Percentiles rank a stretch among this genome's conserved stretches.
These are phyloP conservation scores for Penicillium mononematosum DNA, from an alignment of 495 filamentous ascomycete species.

Conservation along the genomic window DNA sequence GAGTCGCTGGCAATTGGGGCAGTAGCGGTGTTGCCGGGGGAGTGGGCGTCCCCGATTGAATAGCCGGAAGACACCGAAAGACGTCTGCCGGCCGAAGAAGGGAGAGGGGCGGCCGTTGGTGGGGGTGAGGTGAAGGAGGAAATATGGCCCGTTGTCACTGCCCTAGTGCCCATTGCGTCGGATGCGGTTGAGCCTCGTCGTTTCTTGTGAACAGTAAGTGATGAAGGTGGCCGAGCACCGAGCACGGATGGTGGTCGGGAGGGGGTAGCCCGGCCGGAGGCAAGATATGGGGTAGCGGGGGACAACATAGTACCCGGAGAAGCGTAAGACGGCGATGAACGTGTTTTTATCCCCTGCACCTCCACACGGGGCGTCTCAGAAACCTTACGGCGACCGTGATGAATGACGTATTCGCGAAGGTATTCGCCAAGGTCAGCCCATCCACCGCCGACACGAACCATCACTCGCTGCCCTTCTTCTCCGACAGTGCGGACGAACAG, in stretches of 20 bases:
- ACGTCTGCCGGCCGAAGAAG: constrained; percentile 28
- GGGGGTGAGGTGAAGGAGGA: constrained; percentile 36
- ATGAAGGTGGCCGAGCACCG: constrained; percentile 40
- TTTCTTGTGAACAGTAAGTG: constrained; percentile 42
- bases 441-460: constrained; percentile 95
- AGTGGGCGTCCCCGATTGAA: constrained; percentile 33
- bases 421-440: constrained; percentile 97
- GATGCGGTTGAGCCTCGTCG: constrained; percentile 42
- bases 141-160: constrained; percentile 31
- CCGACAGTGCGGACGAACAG: constrained; percentile 90
- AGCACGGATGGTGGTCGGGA: constrained; percentile 38
- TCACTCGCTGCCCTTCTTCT: constrained; percentile 85
- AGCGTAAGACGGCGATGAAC: constrained; percentile 35
- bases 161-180: constrained; percentile 32
- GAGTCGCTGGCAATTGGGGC: constrained; percentile 15
- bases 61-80: constrained; percentile 41
- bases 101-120: constrained; percentile 24
- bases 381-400: constrained; percentile 64
- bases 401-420: constrained; percentile 85
- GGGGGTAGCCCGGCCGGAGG: constrained; percentile 33
- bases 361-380: constrained; percentile 45
- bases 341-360: constrained; percentile 40
- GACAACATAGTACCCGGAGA: constrained; percentile 29
- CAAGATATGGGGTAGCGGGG: constrained; percentile 19
- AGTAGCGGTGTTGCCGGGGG: constrained; percentile 21